Evolutionary conservation across 2,329 filamentous ascomycete species (phyloP), one percentile per base, ranked within the genome.

Genomic region (Scedosporium dehoogii): DNA sequence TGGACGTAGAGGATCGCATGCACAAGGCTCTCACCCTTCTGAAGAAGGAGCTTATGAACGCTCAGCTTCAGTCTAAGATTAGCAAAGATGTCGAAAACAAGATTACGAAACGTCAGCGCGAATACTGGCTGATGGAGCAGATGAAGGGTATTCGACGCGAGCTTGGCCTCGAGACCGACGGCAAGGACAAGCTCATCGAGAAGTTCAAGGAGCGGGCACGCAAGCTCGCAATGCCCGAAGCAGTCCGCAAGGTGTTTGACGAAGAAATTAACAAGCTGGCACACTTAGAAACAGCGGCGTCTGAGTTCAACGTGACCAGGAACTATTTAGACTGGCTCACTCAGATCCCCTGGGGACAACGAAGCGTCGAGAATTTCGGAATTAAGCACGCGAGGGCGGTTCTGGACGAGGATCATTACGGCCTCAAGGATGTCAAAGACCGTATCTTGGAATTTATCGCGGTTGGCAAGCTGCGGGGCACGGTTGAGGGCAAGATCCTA

Each of bases 321-420:
- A 99, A 99, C 75, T 99, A 99, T 74, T 81, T 99, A 44, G 96
- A 99, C 76, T 99, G 96, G 94, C 82, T 99, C 48, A 99, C 94
- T 6, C 93, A 97, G 74, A 94, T 99, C 55, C 94, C 94, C 0
- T 99, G 94, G 94, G 94, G 94, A 58, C 90, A 94, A 74, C 85
- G 92, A 71, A 97, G 92, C 68, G 88, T 92, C 0, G 94, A 99
- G 78, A 99, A 97, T 74, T 99, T 99, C 74, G 91, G 88, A 59
- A 97, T 99, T 68, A 84, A 90, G 68, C 90, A 99, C 69, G 94
- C 94, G 6, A 88, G 92, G 76, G 87, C 82, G 60, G 93, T 99
- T 7, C 77, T 99, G 62, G 92, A 99, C 67, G 92, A 97, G 74
- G 94, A 99, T 71, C 94, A 99, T 72, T 92, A 99, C 72, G 94